These are phyloP conservation scores for Talaromyces stipitatus DNA, from an alignment of 495 filamentous ascomycete genomes.

Conservation along the genomic window DNA sequence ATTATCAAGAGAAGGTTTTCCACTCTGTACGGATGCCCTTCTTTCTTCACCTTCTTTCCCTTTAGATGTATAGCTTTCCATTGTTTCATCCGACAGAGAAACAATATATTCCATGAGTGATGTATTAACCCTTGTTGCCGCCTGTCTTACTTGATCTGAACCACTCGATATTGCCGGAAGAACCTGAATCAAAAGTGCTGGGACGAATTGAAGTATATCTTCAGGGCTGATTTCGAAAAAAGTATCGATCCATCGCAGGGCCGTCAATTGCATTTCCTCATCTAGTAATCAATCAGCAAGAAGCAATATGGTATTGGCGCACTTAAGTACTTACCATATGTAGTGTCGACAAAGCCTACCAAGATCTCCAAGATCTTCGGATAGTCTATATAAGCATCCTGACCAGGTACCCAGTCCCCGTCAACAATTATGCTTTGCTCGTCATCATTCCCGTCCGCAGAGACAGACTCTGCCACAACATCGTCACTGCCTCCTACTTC, in stretches of 20 bases:
- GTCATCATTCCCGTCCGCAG: conserved; percentile 48
- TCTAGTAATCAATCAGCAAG: conserved; percentile 35
- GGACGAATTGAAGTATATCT: conserved; percentile 93
- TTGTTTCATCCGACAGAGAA: conserved; percentile 71
- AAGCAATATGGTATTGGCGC: neutral
- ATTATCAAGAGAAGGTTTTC: conserved; percentile 34
- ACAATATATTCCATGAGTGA: conserved; percentile 88
- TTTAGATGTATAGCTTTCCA: conserved; percentile 31
- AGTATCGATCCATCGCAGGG: conserved; percentile 88
- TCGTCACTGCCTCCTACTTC: conserved; percentile 37
- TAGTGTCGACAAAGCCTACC: conserved; percentile 81
- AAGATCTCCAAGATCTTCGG: conserved; percentile 87
- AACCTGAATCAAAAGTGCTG: conserved; percentile 81
- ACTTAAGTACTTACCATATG: conserved; percentile 51
- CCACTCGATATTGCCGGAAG: conserved; percentile 91
- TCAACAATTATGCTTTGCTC: conserved; percentile 60
- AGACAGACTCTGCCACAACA: conserved; percentile 50
- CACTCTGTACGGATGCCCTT: conserved; percentile 43
- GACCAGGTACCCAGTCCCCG: conserved; percentile 93
- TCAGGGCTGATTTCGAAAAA: conserved; percentile 97
- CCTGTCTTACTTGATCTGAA: conserved; percentile 78
- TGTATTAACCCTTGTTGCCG: conserved; percentile 80
- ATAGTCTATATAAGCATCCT: conserved; percentile 93
- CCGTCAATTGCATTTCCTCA: conserved; percentile 84
- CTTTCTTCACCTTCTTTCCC: conserved; percentile 41